Conservation (phyloP, 441 rosid genomes). For the Eutrema salsugineum region DNA sequence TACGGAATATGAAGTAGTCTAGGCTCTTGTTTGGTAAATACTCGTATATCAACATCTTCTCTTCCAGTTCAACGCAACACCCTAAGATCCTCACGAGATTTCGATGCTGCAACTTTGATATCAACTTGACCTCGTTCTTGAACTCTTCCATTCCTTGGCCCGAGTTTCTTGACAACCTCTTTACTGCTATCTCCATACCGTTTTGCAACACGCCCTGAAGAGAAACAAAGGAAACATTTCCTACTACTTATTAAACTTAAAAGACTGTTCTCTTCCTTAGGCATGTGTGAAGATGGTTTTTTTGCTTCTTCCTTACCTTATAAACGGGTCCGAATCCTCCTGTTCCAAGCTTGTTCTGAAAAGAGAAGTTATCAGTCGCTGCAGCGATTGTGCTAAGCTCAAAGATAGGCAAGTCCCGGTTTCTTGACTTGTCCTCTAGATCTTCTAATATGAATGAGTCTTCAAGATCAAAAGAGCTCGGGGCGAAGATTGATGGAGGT, state of each 20-base stretch:
- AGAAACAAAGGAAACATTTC: background rate
- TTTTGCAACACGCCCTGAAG: conserved; percentile 46
- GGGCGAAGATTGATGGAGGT: background rate
- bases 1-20: conserved; percentile 52
- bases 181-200: conserved; percentile 57
- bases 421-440: conserved; percentile 29
- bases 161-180: conserved; percentile 45
- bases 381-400: conserved; percentile 32
- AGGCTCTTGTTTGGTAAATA: conserved; percentile 55
- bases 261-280: background rate
- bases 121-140: conserved; percentile 49
- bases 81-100: conserved; percentile 67
- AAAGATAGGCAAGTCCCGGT: conserved; percentile 39
- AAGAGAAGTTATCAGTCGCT: conserved; percentile 39
- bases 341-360: conserved; percentile 43
- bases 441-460: conserved; percentile 26
- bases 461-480: conserved; percentile 23
- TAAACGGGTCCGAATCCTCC: conserved; percentile 58
- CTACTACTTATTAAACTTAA: background rate
- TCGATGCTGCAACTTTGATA: conserved; percentile 62
- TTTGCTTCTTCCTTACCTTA: conserved; percentile 32
- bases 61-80: conserved; percentile 46
- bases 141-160: conserved; percentile 62
- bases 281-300: background rate
- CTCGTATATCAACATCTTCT: conserved; percentile 61